These are phyloP conservation scores for Phlyctochytrium bullatum DNA, from an alignment of 192 early-diverging fungal genomes.

Conservation along the genomic window DNA sequence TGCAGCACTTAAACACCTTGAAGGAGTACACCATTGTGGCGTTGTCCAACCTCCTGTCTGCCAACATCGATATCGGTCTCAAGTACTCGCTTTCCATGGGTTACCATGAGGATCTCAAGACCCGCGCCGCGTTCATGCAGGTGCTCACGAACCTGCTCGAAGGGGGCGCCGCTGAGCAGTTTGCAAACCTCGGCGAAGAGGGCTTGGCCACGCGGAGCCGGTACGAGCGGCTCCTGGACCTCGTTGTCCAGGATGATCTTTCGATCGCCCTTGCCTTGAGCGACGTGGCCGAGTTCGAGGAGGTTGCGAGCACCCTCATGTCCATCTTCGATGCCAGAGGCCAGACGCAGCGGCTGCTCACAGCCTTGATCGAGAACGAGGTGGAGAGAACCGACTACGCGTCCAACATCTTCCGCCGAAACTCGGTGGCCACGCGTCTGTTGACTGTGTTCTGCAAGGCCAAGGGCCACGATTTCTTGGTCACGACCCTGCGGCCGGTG, in stretches of 20 bases:
- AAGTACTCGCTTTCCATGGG: slow-evolving; percentile 85
- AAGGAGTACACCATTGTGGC: slow-evolving; percentile 87
- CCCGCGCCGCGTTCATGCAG: slow-evolving; percentile 86
- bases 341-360: slow-evolving; percentile 69
- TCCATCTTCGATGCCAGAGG: slow-evolving; percentile 77
- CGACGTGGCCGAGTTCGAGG: slow-evolving; percentile 89
- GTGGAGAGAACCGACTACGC: slow-evolving; percentile 67
- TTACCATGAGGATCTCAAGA: slow-evolving; percentile 88
- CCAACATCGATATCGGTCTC: slow-evolving; percentile 90
- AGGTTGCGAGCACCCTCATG: slow-evolving; percentile 74
- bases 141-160: slow-evolving; percentile 91
- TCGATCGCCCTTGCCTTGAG: slow-evolving; percentile 78
- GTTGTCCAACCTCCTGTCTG: slow-evolving; percentile 83
- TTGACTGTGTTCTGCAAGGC: slow-evolving; percentile 80
- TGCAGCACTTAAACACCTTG: slow-evolving; percentile 63
- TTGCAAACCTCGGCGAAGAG: slow-evolving; percentile 76
- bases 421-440: slow-evolving; percentile 86
- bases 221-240: slow-evolving; percentile 76
- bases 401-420: slow-evolving; percentile 85
- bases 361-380: slow-evolving; percentile 79
- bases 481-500: slow-evolving; percentile 75
- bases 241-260: slow-evolving; percentile 50
- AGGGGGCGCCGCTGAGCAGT: slow-evolving; percentile 60
- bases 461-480: slow-evolving; percentile 78
- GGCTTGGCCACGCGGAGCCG: slow-evolving; percentile 64